A percentile compares a stretch with the other conserved stretches of the same genome.
These are phyloP conservation scores for Pisolithus microcarpus DNA, from an alignment of 768 basidiomycete species.

Conservation along the genomic window DNA sequence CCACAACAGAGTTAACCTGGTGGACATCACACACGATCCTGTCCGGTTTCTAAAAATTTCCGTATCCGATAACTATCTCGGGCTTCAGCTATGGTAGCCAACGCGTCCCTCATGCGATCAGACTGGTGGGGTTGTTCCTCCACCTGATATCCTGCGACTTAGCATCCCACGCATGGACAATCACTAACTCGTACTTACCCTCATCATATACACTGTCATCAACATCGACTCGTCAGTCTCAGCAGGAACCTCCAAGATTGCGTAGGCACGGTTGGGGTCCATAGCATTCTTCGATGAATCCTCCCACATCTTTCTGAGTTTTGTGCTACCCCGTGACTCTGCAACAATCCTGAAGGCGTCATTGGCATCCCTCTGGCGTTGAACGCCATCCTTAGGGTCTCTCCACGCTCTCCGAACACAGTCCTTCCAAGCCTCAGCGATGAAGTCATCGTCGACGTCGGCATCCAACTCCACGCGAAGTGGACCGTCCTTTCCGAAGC, in stretches of 20 bases:
- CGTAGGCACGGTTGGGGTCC: slow-evolving; percentile 66
- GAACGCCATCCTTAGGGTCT: slow-evolving; percentile 35
- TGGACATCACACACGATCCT: slow-evolving; percentile 58
- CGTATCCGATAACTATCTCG: slow-evolving; percentile 67
- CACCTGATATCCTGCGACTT: slow-evolving; percentile 36
- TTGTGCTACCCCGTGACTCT: slow-evolving; percentile 49
- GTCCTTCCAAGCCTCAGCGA: slow-evolving; percentile 62
- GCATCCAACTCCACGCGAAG: slow-evolving; percentile 64
- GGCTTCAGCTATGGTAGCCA: slow-evolving; percentile 66
- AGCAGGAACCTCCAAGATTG: slow-evolving; percentile 58
- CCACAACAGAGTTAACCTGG: not conserved
- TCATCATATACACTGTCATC: slow-evolving; percentile 60
- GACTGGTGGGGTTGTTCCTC: slow-evolving; percentile 62
- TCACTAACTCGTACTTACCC: slow-evolving; percentile 38
- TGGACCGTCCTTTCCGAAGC: slow-evolving; percentile 56
- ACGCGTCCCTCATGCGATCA: slow-evolving; percentile 67
- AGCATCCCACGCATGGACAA: slow-evolving; percentile 1
- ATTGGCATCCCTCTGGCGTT: slow-evolving; percentile 47
- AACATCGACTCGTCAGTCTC: slow-evolving; percentile 77
- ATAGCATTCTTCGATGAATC: slow-evolving; percentile 49
- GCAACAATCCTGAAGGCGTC: slow-evolving; percentile 67
- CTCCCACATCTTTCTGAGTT: slow-evolving; percentile 46
- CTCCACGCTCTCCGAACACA: slow-evolving; percentile 53
- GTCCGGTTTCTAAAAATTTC: slow-evolving; percentile 56
- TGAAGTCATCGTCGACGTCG: slow-evolving; percentile 62